phyloP scores from a whole-genome alignment of 805 yeast genomes.

The Hanseniaspora hatyaiensis region DNA sequence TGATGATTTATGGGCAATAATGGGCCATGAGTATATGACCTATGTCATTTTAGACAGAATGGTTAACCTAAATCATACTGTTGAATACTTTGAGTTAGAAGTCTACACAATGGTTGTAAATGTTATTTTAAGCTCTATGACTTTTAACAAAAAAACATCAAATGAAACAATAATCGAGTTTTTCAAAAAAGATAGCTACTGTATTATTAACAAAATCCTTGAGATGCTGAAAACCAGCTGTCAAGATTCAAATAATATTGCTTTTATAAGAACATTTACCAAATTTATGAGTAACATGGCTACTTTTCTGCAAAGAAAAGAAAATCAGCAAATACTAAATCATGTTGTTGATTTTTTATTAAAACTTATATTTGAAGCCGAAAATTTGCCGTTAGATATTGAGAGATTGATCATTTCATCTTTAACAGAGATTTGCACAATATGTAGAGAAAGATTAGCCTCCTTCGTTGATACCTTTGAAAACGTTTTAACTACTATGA shows the following conservation, averaged over 20 bases:
- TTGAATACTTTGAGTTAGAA: conserved; percentile 26
- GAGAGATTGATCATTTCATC: conserved; percentile 26
- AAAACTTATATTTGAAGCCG: conserved; percentile 22
- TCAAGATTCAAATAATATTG: background rate
- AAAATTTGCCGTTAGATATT: conserved; percentile 22
- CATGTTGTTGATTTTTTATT: conserved; percentile 24
- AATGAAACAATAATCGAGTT: conserved; percentile 22
- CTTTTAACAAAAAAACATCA: conserved; percentile 20
- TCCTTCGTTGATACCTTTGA: conserved; percentile 24
- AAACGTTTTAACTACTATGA: conserved; percentile 28
- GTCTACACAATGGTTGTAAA: conserved; percentile 26
- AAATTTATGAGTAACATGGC: conserved; percentile 25
- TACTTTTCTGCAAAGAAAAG: conserved; percentile 22
- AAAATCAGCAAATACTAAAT: conserved; percentile 21
- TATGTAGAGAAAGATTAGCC: conserved; percentile 24
- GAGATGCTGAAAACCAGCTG: conserved; percentile 20
- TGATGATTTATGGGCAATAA: conserved; percentile 55
- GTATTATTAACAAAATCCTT: conserved; percentile 18
- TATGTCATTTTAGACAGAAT: conserved; percentile 21
- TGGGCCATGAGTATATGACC: conserved; percentile 37
- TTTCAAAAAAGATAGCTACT: conserved; percentile 20
- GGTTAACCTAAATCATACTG: background rate
- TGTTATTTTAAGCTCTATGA: conserved; percentile 19
- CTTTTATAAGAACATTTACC: conserved; percentile 25
- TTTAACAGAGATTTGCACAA: conserved; percentile 25